These are phyloP conservation scores for Emiliania huxleyi DNA, from an alignment of 78 protist species.

Conservation along the genomic window DNA sequence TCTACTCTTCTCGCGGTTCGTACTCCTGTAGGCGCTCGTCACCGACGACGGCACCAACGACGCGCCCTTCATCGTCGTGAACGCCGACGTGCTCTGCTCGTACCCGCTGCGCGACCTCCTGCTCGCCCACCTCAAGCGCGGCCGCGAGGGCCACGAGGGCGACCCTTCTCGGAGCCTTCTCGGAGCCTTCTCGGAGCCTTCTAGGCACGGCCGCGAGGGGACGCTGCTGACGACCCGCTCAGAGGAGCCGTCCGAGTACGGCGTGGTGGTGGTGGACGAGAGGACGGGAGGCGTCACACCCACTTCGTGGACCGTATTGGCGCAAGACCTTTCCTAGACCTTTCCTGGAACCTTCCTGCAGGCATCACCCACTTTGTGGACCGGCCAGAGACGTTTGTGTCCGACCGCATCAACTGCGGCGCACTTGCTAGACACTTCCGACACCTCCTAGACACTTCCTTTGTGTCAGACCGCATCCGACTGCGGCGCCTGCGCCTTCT, in stretches of 20 bases:
- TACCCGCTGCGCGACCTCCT: constrained; percentile 7
- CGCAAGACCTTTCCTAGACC: too few relatives aligned
- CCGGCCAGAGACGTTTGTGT: background rate
- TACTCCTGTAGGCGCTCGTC: too few relatives aligned
- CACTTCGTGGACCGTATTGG: background rate
- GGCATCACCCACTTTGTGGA: background rate
- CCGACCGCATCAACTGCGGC: constrained; percentile 1
- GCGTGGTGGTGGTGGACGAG: constrained; percentile 4
- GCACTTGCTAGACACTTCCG: too few relatives aligned
- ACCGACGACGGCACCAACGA: background rate
- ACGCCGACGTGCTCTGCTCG: constrained; percentile 29
- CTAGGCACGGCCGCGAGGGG: too few relatives aligned
- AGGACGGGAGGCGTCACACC: background rate
- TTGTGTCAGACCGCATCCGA: too few relatives aligned
- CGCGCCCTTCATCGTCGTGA: constrained; percentile 9
- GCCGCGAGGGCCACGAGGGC: too few relatives aligned
- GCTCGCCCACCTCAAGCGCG: background rate
- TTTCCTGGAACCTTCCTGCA: too few relatives aligned
- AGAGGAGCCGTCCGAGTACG: background rate
- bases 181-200: too few relatives aligned
- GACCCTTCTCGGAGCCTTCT: too few relatives aligned
- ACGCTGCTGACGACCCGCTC: background rate
- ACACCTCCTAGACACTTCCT: too few relatives aligned
- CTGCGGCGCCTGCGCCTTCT: too few relatives aligned
- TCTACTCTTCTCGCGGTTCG: too few relatives aligned